A percentile compares a stretch with the other conserved stretches of the same genome.
Evolutionary conservation across 2,329 filamentous ascomycete genomes (phyloP).

Genomic region (Talaromyces sp.): DNA sequence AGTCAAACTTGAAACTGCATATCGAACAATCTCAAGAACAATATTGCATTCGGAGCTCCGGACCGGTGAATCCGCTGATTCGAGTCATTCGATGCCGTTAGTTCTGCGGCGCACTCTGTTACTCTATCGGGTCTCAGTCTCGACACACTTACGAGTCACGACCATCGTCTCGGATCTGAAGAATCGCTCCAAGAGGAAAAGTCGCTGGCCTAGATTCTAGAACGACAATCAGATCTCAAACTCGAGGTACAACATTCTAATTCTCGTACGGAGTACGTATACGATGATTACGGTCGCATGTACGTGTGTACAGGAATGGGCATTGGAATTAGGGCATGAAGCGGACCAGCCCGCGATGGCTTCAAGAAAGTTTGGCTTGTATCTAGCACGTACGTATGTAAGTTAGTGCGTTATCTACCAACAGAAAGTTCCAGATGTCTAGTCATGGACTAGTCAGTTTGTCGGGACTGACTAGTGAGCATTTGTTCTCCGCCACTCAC

Average conservation of each 20-base stretch:
- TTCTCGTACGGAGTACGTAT: background rate
- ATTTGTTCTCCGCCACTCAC: background rate
- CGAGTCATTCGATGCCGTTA: background rate
- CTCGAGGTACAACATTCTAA: background rate
- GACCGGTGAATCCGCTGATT: background rate
- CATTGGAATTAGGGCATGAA: background rate
- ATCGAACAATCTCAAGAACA: background rate
- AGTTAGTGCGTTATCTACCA: background rate
- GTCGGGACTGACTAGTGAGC: background rate
- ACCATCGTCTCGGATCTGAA: conserved; percentile 1
- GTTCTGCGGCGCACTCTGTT: background rate
- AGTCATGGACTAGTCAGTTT: background rate
- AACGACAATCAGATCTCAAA: background rate
- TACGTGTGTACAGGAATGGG: no score
- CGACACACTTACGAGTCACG: background rate
- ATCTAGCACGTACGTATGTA: background rate
- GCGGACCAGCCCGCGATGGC: conserved; percentile 7
- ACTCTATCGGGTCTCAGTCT: background rate
- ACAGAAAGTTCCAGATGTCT: background rate
- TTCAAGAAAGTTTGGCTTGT: conserved; percentile 1
- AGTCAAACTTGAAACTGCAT: background rate
- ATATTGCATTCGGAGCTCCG: conserved; percentile 5
- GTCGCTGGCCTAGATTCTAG: background rate
- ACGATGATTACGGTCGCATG: no score
- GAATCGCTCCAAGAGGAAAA: background rate